Evolutionary conservation across 2,329 filamentous ascomycete genomes (phyloP).

Genomic region (Lithohypha guttulata): DNA sequence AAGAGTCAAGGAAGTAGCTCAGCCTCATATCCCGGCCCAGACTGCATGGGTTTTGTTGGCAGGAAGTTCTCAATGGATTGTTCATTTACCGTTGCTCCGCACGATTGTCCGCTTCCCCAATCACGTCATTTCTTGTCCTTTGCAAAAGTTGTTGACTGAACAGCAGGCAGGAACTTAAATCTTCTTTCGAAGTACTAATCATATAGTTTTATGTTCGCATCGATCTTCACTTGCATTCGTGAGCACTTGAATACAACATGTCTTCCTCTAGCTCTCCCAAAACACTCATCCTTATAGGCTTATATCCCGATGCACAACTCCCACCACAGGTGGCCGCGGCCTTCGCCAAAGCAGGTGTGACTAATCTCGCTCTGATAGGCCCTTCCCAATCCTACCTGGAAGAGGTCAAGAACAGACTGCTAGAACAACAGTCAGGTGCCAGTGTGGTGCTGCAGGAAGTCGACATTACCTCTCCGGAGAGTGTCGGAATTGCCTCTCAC

Average conservation of each 20-base stretch:
- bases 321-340: background rate
- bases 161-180: no score
- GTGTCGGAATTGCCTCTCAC: conserved; percentile 28
- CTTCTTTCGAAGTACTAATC: no score
- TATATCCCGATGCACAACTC: background rate
- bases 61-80: no score
- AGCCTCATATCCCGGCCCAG: no score
- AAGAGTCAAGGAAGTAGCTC: no score
- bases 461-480: conserved; percentile 33
- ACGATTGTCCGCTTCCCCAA: background rate
- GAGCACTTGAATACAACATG: no score
- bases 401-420: conserved; percentile 27
- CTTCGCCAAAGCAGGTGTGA: background rate
- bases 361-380: conserved; percentile 8
- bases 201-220: no score
- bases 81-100: no score
- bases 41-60: no score
- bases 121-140: conserved; percentile 8
- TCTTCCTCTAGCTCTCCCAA: background rate
- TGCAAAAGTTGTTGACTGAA: no score
- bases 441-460: conserved; percentile 33
- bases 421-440: conserved; percentile 7
- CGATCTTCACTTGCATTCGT: no score
- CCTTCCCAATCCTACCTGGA: conserved; percentile 4
- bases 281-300: conserved; percentile 5